Evolutionary conservation across 164 flowering plant genomes (phyloP).

Genomic region (Berberis vulgaris): DNA sequence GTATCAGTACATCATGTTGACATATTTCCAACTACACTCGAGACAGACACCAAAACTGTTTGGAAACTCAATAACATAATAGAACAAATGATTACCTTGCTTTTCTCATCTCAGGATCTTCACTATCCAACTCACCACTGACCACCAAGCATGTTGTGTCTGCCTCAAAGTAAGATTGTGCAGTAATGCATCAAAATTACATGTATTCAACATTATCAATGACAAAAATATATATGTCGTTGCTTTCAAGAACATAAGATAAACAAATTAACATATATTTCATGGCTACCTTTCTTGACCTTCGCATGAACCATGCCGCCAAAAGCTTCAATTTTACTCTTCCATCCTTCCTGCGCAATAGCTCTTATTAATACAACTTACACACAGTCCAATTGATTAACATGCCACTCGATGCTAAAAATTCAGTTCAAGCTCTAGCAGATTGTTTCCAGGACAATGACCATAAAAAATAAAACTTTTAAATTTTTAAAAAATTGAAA

Average conservation of each 20-base stretch:
- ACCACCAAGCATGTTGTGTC: constrained; percentile 77
- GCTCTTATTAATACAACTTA: background rate
- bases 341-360: constrained; percentile 64
- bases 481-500: background rate
- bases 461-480: background rate
- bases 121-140: constrained; percentile 27
- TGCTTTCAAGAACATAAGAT: background rate
- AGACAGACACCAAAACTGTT: too few species aligned
- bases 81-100: constrained; percentile 50
- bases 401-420: too few species aligned
- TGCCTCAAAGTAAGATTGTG: constrained; percentile 22
- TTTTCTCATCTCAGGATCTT: constrained; percentile 57
- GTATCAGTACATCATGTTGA: constrained; percentile 1
- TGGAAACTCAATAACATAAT: background rate
- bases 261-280: background rate
- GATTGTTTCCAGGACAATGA: too few species aligned
- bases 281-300: constrained; percentile 54
- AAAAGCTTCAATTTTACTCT: constrained; percentile 48
- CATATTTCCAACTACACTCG: background rate
- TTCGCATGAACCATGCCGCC: constrained; percentile 74
- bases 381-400: background rate
- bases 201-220: too few species aligned
- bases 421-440: too few species aligned
- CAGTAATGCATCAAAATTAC: background rate
- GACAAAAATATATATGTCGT: too few species aligned